Evolutionary conservation across 2,329 filamentous ascomycete genomes (phyloP).

Genomic region (Aspergillus texensis): DNA sequence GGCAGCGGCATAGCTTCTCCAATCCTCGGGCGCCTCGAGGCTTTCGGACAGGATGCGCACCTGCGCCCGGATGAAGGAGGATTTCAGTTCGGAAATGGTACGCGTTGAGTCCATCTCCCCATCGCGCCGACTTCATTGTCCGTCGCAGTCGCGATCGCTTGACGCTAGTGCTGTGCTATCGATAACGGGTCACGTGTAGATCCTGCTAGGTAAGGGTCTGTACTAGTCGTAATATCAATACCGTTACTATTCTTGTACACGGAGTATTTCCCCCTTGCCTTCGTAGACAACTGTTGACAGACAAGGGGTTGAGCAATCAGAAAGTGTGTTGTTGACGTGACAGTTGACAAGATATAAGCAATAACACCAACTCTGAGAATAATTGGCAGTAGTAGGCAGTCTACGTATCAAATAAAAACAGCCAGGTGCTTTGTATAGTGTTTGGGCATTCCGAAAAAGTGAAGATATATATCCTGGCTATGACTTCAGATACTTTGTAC

Average conservation of each 20-base stretch:
- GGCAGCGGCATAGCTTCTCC: conserved; percentile 47
- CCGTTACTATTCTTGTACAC: background rate
- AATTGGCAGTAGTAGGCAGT: too few species aligned
- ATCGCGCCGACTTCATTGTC: conserved; percentile 16
- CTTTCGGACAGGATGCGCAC: conserved; percentile 55
- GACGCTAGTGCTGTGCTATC: conserved; percentile 13
- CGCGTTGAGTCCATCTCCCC: conserved; percentile 41
- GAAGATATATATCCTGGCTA: too few species aligned
- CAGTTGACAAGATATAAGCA: too few species aligned
- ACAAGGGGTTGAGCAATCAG: too few species aligned
- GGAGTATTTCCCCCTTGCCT: background rate
- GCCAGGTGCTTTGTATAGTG: too few species aligned
- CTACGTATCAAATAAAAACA: too few species aligned
- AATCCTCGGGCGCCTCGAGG: conserved; percentile 51
- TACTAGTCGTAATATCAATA: background rate
- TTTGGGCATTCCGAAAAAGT: too few species aligned
- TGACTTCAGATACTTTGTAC: too few species aligned
- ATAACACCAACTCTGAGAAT: too few species aligned
- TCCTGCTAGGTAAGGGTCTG: background rate
- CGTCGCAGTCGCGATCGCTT: background rate
- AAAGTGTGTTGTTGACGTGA: too few species aligned
- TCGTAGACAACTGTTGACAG: background rate
- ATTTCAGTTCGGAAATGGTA: conserved; percentile 55
- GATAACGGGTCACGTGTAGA: conserved; percentile 8
- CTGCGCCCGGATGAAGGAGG: conserved; percentile 53